Evolutionary conservation across 768 basidiomycete genomes (phyloP).

Genomic region (Pholiota microspora): DNA sequence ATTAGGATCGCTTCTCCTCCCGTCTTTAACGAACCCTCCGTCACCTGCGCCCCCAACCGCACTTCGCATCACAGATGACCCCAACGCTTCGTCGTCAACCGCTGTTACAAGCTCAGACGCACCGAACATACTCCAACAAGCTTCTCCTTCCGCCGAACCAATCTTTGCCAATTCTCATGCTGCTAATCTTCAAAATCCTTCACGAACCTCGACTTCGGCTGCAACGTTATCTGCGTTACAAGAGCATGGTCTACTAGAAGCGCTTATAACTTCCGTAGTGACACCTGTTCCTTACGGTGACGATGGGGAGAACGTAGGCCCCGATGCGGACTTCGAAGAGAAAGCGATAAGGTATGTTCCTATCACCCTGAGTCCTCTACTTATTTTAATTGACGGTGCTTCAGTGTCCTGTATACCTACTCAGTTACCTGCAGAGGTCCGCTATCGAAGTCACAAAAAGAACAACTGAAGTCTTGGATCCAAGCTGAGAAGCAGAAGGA

Average conservation of each 20-base stretch:
- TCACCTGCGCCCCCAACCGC: slow-evolving; percentile 14
- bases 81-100: slow-evolving; percentile 7
- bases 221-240: slow-evolving; percentile 48
- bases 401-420: slow-evolving; percentile 55
- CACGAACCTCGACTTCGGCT: slow-evolving; percentile 48
- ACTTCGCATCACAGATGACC: slow-evolving; percentile 10
- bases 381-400: not conserved
- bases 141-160: slow-evolving; percentile 23
- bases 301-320: slow-evolving; percentile 60
- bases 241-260: slow-evolving; percentile 42
- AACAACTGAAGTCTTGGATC: slow-evolving; percentile 27
- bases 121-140: slow-evolving; percentile 18
- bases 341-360: slow-evolving; percentile 50
- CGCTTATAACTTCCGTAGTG: slow-evolving; percentile 50
- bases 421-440: slow-evolving; percentile 35
- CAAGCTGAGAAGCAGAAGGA: slow-evolving; percentile 20
- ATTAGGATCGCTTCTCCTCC: slow-evolving; percentile 59
- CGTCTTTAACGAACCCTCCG: slow-evolving; percentile 12
- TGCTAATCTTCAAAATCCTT: slow-evolving; percentile 55
- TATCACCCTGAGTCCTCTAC: not conserved
- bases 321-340: slow-evolving; percentile 65
- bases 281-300: slow-evolving; percentile 61
- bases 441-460: slow-evolving; percentile 26
- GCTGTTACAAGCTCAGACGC: slow-evolving; percentile 9
- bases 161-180: slow-evolving; percentile 78